Conservation (phyloP, 805 yeast species). For the Saturnispora sekii region DNA sequence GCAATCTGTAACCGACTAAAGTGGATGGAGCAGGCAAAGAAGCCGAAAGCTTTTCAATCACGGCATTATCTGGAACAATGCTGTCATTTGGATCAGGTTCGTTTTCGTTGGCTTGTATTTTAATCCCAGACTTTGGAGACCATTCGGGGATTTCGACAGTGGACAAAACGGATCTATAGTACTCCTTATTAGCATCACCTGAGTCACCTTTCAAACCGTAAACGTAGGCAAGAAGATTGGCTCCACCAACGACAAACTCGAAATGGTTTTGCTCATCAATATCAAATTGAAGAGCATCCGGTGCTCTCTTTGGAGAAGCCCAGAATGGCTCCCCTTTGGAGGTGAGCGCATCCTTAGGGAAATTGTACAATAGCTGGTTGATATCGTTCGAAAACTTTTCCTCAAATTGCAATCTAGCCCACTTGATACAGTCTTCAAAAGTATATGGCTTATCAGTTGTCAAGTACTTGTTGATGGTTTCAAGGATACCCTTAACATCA, state of each 20-base stretch:
- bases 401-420: conserved; percentile 93
- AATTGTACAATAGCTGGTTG: conserved; percentile 81
- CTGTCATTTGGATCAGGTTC: conserved; percentile 81
- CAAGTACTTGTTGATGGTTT: conserved; percentile 68
- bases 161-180: conserved; percentile 46
- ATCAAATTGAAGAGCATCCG: conserved; percentile 74
- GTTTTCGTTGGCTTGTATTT: conserved; percentile 74
- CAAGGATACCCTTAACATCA: conserved; percentile 79
- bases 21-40: conserved; percentile 82
- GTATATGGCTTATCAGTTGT: conserved; percentile 68
- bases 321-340: conserved; percentile 90
- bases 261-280: conserved; percentile 67
- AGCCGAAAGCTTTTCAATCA: conserved; percentile 58
- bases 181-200: conserved; percentile 37
- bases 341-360: conserved; percentile 90
- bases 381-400: conserved; percentile 77
- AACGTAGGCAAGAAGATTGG: conserved; percentile 82
- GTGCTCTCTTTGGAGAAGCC: conserved; percentile 97
- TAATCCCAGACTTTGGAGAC: conserved; percentile 62
- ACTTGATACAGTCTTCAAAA: conserved; percentile 87
- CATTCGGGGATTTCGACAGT: conserved; percentile 50
- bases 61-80: conserved; percentile 45
- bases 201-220: conserved; percentile 79
- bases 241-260: conserved; percentile 79
- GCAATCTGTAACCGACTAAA: conserved; percentile 77